Conservation (phyloP, 192 early-diverging fungal species). For the Coemansia sp. region DNA sequence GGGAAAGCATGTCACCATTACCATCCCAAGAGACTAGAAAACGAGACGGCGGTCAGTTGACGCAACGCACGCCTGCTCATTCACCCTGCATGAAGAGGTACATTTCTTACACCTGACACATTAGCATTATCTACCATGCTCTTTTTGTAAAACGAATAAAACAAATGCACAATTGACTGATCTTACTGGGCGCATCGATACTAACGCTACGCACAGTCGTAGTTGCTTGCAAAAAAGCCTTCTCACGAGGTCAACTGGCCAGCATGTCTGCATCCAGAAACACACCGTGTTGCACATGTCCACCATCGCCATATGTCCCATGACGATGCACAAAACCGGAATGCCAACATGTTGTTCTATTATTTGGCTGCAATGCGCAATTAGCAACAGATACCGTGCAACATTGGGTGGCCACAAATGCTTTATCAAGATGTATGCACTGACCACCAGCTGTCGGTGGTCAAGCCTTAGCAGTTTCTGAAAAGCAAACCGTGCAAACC, state of each 20-base stretch:
- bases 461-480: neutral
- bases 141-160: constrained; percentile 5
- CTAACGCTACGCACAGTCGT: neutral
- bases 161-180: constrained; percentile 6
- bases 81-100: constrained; percentile 3
- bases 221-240: neutral
- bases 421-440: neutral
- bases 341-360: neutral
- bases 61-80: neutral
- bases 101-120: neutral
- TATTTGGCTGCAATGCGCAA: neutral
- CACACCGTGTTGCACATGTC: neutral
- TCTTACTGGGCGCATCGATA: neutral
- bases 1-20: constrained; percentile 47
- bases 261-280: neutral
- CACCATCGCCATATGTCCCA: neutral
- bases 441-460: neutral
- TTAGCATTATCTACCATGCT: constrained; percentile 6
- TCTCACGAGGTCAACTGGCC: neutral
- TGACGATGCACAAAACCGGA: neutral
- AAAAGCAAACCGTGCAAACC: neutral
- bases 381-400: neutral
- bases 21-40: constrained; percentile 32
- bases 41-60: constrained; percentile 2
- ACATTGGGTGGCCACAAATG: neutral